phyloP scores from a whole-genome alignment of 2,329 filamentous ascomycete species.

The Fusarium sacchari region DNA sequence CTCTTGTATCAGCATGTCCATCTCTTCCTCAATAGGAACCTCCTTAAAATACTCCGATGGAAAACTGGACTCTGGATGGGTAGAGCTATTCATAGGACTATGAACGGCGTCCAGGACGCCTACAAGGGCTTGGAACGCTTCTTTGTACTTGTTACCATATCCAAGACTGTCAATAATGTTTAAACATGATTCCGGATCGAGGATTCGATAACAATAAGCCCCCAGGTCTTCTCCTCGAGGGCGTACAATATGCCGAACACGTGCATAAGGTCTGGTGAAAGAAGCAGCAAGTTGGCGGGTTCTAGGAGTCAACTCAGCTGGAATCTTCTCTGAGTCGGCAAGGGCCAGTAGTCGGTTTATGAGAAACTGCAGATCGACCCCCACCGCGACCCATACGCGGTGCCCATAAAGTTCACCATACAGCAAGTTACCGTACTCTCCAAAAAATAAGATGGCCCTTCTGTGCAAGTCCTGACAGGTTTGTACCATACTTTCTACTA shows the following conservation, averaged over 20 bases:
- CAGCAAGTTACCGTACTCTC: fast-evolving
- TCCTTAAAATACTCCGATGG: fast-evolving
- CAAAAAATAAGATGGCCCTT: fast-evolving
- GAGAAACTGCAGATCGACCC: background rate
- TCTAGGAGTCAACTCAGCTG: fast-evolving
- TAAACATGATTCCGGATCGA: fast-evolving
- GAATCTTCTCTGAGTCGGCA: fast-evolving
- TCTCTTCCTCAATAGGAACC: fast-evolving
- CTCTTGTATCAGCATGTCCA: background rate
- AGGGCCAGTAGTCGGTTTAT: fast-evolving
- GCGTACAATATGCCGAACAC: fast-evolving
- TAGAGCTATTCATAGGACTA: fast-evolving
- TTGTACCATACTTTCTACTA: background rate
- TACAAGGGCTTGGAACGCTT: fast-evolving
- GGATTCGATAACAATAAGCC: fast-evolving
- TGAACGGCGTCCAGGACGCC: fast-evolving
- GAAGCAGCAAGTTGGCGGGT: fast-evolving
- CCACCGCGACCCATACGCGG: fast-evolving
- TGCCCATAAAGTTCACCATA: fast-evolving
- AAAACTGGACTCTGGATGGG: fast-evolving
- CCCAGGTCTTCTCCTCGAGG: fast-evolving
- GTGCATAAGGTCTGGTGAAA: fast-evolving
- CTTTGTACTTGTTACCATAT: fast-evolving
- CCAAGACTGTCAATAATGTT: fast-evolving
- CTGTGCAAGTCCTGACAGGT: background rate